Conservation (phyloP, 176 grass and related monocot species). For the Bonia amplexicaulis region DNA sequence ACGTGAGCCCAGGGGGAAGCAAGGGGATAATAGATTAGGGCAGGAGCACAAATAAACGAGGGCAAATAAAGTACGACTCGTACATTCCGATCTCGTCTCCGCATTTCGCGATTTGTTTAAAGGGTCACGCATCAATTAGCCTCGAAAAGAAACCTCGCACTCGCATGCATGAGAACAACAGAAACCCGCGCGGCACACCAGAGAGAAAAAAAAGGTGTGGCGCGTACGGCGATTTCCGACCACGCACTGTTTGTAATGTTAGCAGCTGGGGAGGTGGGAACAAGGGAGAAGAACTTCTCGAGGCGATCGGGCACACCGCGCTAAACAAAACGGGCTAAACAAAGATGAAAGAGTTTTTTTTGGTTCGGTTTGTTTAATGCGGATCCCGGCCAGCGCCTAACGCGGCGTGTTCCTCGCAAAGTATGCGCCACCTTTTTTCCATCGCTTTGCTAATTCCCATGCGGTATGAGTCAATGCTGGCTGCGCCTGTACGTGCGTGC, state of each 20-base stretch:
- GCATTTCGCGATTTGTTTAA: background rate
- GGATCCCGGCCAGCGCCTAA: constrained; percentile 45
- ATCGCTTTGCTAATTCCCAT: constrained; percentile 1
- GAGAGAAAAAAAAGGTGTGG: background rate
- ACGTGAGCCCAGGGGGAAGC: no score
- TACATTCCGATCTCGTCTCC: constrained; percentile 35
- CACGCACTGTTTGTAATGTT: background rate
- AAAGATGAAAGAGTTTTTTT: background rate
- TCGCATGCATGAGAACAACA: background rate
- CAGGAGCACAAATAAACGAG: background rate
- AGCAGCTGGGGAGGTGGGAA: constrained; percentile 23
- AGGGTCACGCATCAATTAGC: background rate
- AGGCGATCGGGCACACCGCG: constrained; percentile 14
- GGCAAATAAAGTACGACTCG: constrained; percentile 24
- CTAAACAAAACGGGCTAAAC: constrained; percentile 20
- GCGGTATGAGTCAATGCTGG: background rate
- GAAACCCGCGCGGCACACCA: constrained; percentile 4
- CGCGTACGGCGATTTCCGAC: constrained; percentile 25
- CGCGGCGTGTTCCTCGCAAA: constrained; percentile 56
- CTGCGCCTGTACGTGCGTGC: background rate
- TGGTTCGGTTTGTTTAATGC: background rate
- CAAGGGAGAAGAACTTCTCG: constrained; percentile 59
- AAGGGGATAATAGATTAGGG: background rate
- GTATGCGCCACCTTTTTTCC: constrained; percentile 1
- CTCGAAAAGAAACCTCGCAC: background rate